Evolutionary conservation across 352 stramenopile genomes (phyloP).

Genomic region (Pythium periplocum): DNA sequence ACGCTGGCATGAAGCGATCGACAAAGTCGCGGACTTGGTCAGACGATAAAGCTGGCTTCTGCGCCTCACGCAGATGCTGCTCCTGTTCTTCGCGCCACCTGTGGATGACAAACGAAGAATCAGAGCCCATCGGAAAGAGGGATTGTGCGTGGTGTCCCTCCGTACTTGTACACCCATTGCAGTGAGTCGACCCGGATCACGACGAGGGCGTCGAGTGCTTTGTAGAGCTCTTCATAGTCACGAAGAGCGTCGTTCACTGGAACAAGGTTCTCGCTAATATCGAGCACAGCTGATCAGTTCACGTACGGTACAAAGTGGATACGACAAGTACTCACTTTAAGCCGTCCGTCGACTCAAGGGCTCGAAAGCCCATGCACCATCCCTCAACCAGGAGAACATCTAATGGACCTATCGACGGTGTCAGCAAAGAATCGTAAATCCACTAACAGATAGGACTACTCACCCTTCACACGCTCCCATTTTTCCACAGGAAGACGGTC

Average conservation of each 20-base stretch:
- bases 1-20: constrained; percentile 83
- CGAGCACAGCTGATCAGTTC: background rate
- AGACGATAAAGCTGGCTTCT: constrained; percentile 54
- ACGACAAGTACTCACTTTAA: constrained; percentile 7
- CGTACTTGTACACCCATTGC: constrained; percentile 81
- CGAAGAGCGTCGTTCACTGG: constrained; percentile 60
- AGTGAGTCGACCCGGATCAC: constrained; percentile 70
- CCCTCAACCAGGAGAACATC: constrained; percentile 83
- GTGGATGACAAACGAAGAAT: constrained; percentile 4
- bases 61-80: constrained; percentile 45
- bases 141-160: constrained; percentile 1
- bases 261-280: constrained; percentile 41
- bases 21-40: constrained; percentile 81
- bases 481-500: constrained; percentile 52
- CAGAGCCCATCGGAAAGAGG: background rate
- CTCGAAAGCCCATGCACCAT: constrained; percentile 82
- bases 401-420: constrained; percentile 37
- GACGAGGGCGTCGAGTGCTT: constrained; percentile 56
- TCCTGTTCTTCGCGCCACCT: constrained; percentile 84
- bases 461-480: constrained; percentile 62
- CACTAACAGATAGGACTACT: background rate
- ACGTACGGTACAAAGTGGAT: too few species aligned
- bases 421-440: background rate
- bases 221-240: constrained; percentile 63
- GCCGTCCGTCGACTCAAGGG: constrained; percentile 25